phyloP scores from a whole-genome alignment of 208 protist species.

The Leishmania turanica region DNA sequence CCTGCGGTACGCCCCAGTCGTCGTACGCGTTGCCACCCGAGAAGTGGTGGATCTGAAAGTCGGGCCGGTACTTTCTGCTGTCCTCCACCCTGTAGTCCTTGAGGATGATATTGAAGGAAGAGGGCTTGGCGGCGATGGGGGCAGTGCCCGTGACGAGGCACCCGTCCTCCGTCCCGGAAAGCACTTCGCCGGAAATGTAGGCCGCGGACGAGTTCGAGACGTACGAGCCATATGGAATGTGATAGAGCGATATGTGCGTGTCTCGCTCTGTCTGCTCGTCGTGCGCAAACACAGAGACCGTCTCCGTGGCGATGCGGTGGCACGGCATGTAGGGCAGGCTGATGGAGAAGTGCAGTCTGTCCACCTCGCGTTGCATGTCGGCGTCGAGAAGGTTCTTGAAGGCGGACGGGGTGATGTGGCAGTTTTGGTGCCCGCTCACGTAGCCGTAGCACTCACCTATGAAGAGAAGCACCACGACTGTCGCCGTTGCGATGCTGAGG shows the following conservation, averaged over 20 bases:
- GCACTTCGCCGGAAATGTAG: slow-evolving; percentile 14
- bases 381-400: slow-evolving; percentile 25
- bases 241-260: slow-evolving; percentile 8
- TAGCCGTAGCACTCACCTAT: slow-evolving; percentile 25
- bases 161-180: slow-evolving; percentile 17
- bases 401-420: slow-evolving; percentile 30
- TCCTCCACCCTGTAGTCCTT: slow-evolving; percentile 12
- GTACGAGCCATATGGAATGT: slow-evolving; percentile 19
- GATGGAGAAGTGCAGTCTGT: slow-evolving; percentile 32
- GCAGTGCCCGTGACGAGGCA: slow-evolving; percentile 27
- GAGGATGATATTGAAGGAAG: slow-evolving; percentile 33
- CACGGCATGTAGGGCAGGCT: slow-evolving; percentile 29
- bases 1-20: slow-evolving; percentile 29
- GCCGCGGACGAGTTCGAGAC: not conserved
- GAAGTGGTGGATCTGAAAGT: slow-evolving; percentile 22
- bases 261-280: slow-evolving; percentile 1
- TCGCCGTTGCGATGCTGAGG: slow-evolving; percentile 22
- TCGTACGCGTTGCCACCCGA: slow-evolving; percentile 22
- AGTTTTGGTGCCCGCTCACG: slow-evolving; percentile 34
- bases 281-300: slow-evolving; percentile 1
- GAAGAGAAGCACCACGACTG: slow-evolving; percentile 27
- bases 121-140: slow-evolving; percentile 6
- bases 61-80: slow-evolving; percentile 14
- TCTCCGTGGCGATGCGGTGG: slow-evolving; percentile 20
- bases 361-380: slow-evolving; percentile 5